Evolutionary conservation across 345 rosid genomes (phyloP).

Genomic region (Gossypium ekmanianum): DNA sequence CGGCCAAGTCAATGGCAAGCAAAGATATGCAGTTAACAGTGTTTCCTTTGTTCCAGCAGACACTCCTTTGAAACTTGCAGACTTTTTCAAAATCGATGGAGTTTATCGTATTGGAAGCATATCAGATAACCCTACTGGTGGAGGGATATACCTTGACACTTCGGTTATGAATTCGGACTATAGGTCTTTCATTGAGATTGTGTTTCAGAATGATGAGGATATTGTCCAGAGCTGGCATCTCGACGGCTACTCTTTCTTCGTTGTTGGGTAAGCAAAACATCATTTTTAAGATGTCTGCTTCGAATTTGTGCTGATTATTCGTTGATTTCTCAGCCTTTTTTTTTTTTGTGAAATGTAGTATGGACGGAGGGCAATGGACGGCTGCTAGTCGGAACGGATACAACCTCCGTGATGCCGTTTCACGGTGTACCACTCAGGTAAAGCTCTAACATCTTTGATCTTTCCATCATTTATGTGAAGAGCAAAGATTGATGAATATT

Average conservation of each 20-base stretch:
- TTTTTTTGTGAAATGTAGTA: conserved; percentile 41
- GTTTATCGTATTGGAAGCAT: conserved; percentile 71
- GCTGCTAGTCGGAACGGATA: conserved; percentile 55
- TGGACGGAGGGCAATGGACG: conserved; percentile 96
- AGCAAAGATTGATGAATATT: background rate
- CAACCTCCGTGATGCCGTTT: conserved; percentile 78
- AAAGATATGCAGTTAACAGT: conserved; percentile 82
- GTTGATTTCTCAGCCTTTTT: background rate
- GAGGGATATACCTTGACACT: conserved; percentile 74
- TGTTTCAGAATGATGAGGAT: conserved; percentile 67
- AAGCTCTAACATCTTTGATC: background rate
- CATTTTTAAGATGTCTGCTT: background rate
- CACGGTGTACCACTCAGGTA: conserved; percentile 81
- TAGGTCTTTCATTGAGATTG: conserved; percentile 69
- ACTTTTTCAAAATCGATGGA: conserved; percentile 80
- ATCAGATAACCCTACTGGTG: conserved; percentile 62
- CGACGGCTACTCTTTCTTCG: conserved; percentile 79
- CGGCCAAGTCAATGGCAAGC: conserved; percentile 80
- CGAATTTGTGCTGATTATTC: background rate
- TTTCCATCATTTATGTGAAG: background rate
- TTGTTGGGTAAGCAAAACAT: conserved; percentile 71
- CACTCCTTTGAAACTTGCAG: conserved; percentile 92
- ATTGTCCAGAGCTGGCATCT: conserved; percentile 88
- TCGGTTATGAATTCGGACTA: conserved; percentile 75
- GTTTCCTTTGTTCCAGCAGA: conserved; percentile 69